A percentile compares a stretch with the other conserved stretches of the same genome.
These are phyloP conservation scores for Paraphaeosphaeria minitans DNA, from an alignment of 2,329 filamentous ascomycete genomes.

Conservation along the genomic window DNA sequence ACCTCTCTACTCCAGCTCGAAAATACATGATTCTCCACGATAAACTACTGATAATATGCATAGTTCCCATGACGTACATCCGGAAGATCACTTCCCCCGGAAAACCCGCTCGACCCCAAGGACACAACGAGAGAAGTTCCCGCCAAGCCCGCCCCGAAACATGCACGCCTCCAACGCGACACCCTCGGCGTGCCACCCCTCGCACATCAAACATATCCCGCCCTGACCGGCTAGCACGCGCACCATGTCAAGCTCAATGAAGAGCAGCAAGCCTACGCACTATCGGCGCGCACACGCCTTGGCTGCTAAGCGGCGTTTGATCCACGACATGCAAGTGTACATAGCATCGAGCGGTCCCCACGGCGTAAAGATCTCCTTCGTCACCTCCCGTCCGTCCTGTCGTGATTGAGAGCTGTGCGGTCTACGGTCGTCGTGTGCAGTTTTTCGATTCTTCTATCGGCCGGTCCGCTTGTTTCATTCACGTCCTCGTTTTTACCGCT, in stretches of 20 bases:
- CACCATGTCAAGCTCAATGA: conserved; percentile 24
- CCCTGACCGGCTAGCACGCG: conserved; percentile 14
- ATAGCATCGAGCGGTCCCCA: conserved; percentile 9
- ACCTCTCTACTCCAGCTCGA: neutral
- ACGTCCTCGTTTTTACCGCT: conserved; percentile 11
- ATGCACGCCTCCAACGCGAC: conserved; percentile 27
- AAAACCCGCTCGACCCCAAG: neutral
- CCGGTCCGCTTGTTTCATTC: conserved; percentile 31
- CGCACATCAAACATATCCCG: conserved; percentile 32
- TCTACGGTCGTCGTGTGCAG: neutral
- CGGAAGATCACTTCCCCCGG: neutral
- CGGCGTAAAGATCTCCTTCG: conserved; percentile 2
- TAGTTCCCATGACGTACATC: neutral
- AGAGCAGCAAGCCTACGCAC: conserved; percentile 22
- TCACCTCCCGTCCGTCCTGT: conserved; percentile 9
- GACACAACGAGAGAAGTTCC: neutral
- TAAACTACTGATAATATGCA: neutral
- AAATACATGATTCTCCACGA: neutral
- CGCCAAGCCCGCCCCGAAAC: conserved; percentile 36
- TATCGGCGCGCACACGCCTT: conserved; percentile 17
- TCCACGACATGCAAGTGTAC: conserved; percentile 8
- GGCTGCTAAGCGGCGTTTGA: conserved; percentile 25
- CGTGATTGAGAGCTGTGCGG: neutral
- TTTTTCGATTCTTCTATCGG: conserved; percentile 19
- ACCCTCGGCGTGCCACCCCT: conserved; percentile 31